phyloP scores from a whole-genome alignment of 2,329 filamentous ascomycete genomes.

The Neonectria hederae region DNA sequence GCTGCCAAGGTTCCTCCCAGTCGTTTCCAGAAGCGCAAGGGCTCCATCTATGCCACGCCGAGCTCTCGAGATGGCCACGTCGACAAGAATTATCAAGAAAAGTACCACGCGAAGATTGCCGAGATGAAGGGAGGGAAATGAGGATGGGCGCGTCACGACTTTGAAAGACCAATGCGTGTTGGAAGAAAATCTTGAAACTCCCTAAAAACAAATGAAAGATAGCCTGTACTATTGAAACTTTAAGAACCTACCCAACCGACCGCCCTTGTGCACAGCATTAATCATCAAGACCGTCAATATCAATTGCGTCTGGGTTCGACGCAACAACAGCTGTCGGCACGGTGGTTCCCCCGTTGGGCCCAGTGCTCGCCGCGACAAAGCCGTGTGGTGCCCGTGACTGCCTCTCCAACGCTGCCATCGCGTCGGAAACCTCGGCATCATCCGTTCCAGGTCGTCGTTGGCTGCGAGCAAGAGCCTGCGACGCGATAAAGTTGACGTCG shows the following conservation, averaged over 20 bases:
- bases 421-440: constrained; percentile 70
- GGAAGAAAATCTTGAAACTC: constrained; percentile 14
- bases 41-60: constrained; percentile 74
- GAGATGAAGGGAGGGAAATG: constrained; percentile 59
- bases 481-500: constrained; percentile 98
- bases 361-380: constrained; percentile 88
- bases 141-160: constrained; percentile 1
- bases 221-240: constrained; percentile 35
- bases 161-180: neutral
- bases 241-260: constrained; percentile 29
- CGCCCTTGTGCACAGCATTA: constrained; percentile 42
- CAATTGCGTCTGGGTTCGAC: constrained; percentile 86
- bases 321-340: constrained; percentile 57
- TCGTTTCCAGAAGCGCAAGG: constrained; percentile 75
- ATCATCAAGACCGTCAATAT: constrained; percentile 78
- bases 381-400: constrained; percentile 89
- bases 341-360: constrained; percentile 64
- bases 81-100: constrained; percentile 65
- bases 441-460: constrained; percentile 68
- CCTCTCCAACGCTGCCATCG: constrained; percentile 88
- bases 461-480: constrained; percentile 86
- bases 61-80: constrained; percentile 72
- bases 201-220: constrained; percentile 27
- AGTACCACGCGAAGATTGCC: constrained; percentile 68
- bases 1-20: constrained; percentile 73